Percentiles rank a stretch among this genome's conserved stretches.
Evolutionary conservation across 2,329 filamentous ascomycete species (phyloP).

Genomic region (Penicillium concentricum): DNA sequence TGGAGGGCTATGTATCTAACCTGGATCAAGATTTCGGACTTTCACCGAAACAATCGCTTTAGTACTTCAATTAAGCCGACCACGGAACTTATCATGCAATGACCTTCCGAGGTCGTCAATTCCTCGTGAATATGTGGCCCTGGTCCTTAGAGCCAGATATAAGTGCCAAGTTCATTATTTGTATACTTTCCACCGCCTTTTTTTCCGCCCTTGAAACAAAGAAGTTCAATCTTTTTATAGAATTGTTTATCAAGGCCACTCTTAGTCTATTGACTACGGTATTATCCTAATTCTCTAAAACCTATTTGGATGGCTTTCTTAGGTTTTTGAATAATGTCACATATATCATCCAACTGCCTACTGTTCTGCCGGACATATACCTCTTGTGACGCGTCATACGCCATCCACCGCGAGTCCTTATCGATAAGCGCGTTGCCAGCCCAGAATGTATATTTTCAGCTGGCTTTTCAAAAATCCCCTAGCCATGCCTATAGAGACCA

Average conservation of each 20-base stretch:
- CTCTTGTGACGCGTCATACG: neutral
- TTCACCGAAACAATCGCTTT: no score
- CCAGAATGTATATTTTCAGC: conserved; percentile 1
- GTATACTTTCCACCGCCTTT: conserved; percentile 1
- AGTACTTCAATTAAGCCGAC: no score
- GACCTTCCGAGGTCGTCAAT: no score
- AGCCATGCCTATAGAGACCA: conserved; percentile 21
- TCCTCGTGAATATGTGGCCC: no score
- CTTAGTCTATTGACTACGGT: neutral
- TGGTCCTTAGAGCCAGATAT: no score
- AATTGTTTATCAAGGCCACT: neutral
- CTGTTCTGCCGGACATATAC: neutral
- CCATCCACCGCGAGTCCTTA: conserved; percentile 14
- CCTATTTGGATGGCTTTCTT: neutral
- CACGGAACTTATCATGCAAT: no score
- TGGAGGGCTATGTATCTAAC: no score
- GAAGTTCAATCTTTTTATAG: neutral
- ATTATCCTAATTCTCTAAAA: neutral
- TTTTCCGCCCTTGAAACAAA: neutral
- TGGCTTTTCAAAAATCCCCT: neutral
- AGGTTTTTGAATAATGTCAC: neutral
- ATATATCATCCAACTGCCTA: neutral
- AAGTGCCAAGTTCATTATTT: neutral
- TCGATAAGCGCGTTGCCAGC: conserved; percentile 21
- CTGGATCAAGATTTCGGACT: no score